Evolutionary conservation across 805 yeast species (phyloP), one percentile per base, ranked within the genome.

Genomic region (Helenozyma baotianmanensis): DNA sequence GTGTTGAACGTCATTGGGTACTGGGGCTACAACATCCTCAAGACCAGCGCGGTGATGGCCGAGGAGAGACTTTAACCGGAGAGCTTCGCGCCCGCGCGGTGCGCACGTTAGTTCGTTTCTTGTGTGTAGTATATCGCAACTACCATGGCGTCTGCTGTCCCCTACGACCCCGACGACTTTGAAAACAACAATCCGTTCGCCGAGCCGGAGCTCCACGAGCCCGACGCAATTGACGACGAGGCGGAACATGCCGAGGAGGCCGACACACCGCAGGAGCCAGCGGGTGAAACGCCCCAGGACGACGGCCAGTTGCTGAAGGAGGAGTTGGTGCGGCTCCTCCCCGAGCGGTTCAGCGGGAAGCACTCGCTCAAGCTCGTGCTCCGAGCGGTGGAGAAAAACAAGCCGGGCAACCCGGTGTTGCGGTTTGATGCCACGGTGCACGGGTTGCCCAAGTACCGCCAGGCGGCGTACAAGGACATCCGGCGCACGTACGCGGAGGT

Each of bases 401-500:
- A 78, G 53, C 73, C 72, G 31, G 87, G 81, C 37, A 86, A 87
- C 48, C 96, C 96, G 4, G 79, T 84, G 7, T 62, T 90, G 35
- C 72, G 79, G 42, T 80, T 90, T 43, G 87, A 84, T 48, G 69
- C 58, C 13, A 29, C 39, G 4, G 60, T 65, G 14, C 42, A 42
- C 9, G 85, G 83, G 26, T 61, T 89, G 21, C 89, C 94, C 11
- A 75, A 80, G 24, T 92, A 77, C 55, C 68, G 96, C 38, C 86
- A 83, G 42, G 60, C 74, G 6, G 56, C 58, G 7, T 88, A 83
- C 56, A 76, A 78, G 34, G 89, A 80, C 35, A 64, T 90, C 11
- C 77, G 95, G 45, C 74, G 97, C 38, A 80, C 96, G 0, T 82
- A 78, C 52, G 72, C 72, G 38, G 98, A 92, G 56, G 69, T 88